phyloP scores from a whole-genome alignment of 2,329 filamentous ascomycete genomes.

The Aspergillus sp. region DNA sequence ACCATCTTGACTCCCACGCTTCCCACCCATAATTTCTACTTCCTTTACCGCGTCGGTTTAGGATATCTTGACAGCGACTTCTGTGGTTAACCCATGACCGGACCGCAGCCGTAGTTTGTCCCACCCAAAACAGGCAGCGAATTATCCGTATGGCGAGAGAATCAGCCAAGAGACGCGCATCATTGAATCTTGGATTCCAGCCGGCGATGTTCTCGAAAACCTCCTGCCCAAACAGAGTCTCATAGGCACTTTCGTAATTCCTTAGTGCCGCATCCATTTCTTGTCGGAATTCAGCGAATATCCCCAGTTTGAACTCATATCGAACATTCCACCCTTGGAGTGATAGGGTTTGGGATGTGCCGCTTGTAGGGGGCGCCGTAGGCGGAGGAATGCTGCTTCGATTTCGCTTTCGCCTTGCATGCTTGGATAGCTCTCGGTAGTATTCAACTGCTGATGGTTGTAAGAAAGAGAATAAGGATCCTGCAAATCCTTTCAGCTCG shows the following conservation, averaged over 20 bases:
- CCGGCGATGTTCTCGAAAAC: constrained; percentile 83
- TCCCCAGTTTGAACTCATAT: constrained; percentile 88
- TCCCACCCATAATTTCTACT: constrained; percentile 89
- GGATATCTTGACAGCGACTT: constrained; percentile 66
- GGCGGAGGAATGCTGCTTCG: constrained; percentile 73
- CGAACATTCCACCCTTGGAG: constrained; percentile 85
- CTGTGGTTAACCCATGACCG: constrained; percentile 76
- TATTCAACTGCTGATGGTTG: constrained; percentile 79
- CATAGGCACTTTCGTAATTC: constrained; percentile 83
- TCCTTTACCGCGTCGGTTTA: constrained; percentile 79
- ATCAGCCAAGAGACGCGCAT: constrained; percentile 85
- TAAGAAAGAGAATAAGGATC: constrained; percentile 66
- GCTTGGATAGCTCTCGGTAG: constrained; percentile 90
- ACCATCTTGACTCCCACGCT: constrained; percentile 82
- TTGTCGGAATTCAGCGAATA: constrained; percentile 88
- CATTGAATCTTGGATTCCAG: constrained; percentile 87
- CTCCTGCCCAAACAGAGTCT: constrained; percentile 74
- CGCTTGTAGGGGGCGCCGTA: constrained; percentile 74
- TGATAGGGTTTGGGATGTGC: constrained; percentile 81
- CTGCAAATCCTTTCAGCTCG: constrained; percentile 69
- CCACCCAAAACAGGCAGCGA: constrained; percentile 75
- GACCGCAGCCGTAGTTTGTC: constrained; percentile 72
- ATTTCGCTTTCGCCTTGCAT: constrained; percentile 80
- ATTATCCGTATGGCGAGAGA: constrained; percentile 73
- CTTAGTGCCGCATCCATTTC: constrained; percentile 84